Conservation (phyloP, 2,329 filamentous ascomycete genomes). For the Pseudocercospora cruenta region DNA sequence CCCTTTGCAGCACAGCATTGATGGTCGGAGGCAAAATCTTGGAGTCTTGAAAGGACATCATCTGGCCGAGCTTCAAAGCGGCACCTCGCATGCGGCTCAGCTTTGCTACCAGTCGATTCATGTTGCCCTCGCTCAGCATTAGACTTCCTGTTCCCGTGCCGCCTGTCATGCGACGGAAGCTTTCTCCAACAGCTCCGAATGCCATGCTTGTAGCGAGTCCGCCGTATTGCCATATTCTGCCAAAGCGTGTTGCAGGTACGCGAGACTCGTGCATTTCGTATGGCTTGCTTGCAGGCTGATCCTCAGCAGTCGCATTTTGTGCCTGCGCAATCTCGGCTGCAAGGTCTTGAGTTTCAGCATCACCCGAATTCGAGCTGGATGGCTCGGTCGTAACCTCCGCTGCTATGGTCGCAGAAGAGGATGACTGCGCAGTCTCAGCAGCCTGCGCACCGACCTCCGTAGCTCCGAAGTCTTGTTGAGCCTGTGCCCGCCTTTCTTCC, state of each 20-base stretch:
- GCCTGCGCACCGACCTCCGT: not conserved
- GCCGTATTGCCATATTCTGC: conserved; percentile 91
- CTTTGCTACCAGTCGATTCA: conserved; percentile 90
- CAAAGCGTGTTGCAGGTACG: conserved; percentile 84
- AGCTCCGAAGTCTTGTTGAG: conserved; percentile 7
- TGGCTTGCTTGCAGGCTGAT: conserved; percentile 15
- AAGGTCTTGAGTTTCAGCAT: conserved; percentile 43
- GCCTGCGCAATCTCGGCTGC: conserved; percentile 43
- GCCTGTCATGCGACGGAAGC: conserved; percentile 76
- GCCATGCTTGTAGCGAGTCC: conserved; percentile 94
- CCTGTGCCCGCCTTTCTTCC: conserved; percentile 17
- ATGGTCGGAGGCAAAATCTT: conserved; percentile 90
- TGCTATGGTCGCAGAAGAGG: not conserved
- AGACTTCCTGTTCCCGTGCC: conserved; percentile 69
- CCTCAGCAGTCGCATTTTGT: not conserved
- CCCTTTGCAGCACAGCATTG: conserved; percentile 85
- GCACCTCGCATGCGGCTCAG: conserved; percentile 95
- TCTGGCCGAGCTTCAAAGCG: conserved; percentile 94
- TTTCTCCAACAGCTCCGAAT: conserved; percentile 85
- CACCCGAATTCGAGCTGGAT: conserved; percentile 6
- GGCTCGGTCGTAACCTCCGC: not conserved
- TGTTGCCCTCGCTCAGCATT: conserved; percentile 84
- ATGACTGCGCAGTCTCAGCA: not conserved
- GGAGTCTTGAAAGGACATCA: conserved; percentile 97
- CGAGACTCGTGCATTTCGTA: conserved; percentile 85